Base-by-base conservation (phyloP, 2,329 filamentous ascomycete species). In the Ambrosiella beaveri region DNA sequence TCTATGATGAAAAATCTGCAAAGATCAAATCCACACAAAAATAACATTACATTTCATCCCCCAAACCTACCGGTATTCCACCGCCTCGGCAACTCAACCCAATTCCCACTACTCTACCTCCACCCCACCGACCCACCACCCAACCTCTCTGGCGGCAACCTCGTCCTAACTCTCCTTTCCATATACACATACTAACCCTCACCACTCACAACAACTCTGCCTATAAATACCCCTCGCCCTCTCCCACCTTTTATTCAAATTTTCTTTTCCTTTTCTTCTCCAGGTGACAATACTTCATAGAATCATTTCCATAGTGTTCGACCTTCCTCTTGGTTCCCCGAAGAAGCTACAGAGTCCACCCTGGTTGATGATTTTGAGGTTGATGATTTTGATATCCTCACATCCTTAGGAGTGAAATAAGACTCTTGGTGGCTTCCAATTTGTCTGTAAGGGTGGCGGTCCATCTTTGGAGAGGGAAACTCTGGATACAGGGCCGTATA, bases 231-330 rank as follows among this genome's bases (percentile, higher is more conserved):
- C 35, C 1, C 7, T 27, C 58, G 3, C 9, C 40, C 13, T 15
- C 3, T 37, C 55, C 44, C 17, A 38, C 7, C 15, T 15, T 19
- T 40, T 49, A 0, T 8, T 38, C 7, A 38, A 56, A 56, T 58
- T 53, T n/a, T 51, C 12, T 40, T 55, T 52, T 40, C 55, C 47
- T 53, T 54, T 61, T 61, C 59, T 61, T 61, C 59, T 61, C 56
- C 52, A 58, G 59, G 59, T 56, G 59, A 61, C 59, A 61, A 61
- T 61, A 61, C 59, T 61, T 61, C 59, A 58, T 73, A 88, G 86
- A 90, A 91, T 91, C 87, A 88, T 87, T 94, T 95, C 86, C 95
- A 90, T 89, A 95, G 88, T 90, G 84, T 79, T 87, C 82, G 82
- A 89, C 85, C 79, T 60, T 78, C 79, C 82, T 88, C 86, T 93